Conservation (phyloP, 345 rosid species). For the Camelina hispida region DNA sequence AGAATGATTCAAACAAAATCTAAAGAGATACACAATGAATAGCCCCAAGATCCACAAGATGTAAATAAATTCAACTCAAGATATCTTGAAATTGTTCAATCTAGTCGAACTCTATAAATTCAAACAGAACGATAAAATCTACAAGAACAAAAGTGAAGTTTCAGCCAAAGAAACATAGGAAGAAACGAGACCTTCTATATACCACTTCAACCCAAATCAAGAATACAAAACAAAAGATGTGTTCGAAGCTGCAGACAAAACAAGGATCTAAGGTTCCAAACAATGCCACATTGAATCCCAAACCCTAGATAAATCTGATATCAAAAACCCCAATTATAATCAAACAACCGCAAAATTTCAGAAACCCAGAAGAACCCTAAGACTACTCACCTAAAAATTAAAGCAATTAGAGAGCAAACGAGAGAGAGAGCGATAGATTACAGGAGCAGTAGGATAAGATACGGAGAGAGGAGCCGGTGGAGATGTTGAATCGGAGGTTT, state of each 20-base stretch:
- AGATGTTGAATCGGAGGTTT: constrained; percentile 54
- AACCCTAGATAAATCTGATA: background rate
- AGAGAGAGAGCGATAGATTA: constrained; percentile 28
- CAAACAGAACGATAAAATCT: background rate
- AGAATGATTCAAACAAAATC: background rate
- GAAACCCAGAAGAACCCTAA: constrained; percentile 16
- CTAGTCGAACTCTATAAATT: background rate
- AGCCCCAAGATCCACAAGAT: too few relatives aligned
- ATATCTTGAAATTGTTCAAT: background rate
- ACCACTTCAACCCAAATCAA: background rate
- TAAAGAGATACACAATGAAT: background rate
- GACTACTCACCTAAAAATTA: background rate
- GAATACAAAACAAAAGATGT: background rate
- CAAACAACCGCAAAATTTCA: constrained; percentile 5
- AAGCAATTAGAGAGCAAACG: constrained; percentile 11
- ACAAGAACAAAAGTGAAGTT: background rate
- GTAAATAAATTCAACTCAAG: background rate
- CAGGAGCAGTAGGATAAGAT: constrained; percentile 55
- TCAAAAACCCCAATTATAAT: background rate
- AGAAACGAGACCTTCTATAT: too few relatives aligned
- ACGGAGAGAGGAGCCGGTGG: constrained; percentile 50
- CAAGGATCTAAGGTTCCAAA: constrained; percentile 34
- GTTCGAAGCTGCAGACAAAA: background rate
- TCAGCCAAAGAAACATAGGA: too few relatives aligned
- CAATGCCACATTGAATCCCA: constrained; percentile 2